Percentiles rank a stretch among this genome's conserved stretches.
Conservation (phyloP, 805 yeast genomes). For the Geotrichum ghanense region DNA sequence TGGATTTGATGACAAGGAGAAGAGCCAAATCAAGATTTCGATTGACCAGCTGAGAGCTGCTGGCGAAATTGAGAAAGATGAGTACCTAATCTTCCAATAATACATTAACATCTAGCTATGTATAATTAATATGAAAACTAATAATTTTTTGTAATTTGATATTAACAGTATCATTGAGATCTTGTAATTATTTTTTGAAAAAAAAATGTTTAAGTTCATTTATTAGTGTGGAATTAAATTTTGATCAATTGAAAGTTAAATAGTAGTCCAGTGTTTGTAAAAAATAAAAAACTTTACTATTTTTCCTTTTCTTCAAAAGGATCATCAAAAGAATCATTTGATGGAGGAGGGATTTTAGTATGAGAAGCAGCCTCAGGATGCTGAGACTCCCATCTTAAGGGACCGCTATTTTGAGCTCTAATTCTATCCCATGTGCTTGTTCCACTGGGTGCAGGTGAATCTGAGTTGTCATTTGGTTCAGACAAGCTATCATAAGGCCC, state of each 20-base stretch:
- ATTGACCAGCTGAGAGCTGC: conserved; percentile 5
- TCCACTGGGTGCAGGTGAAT: background rate
- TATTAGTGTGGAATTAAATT: no score
- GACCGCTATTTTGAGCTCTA: conserved; percentile 6
- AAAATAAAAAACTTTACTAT: conserved; percentile 4
- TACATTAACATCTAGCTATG: background rate
- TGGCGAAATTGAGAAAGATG: conserved; percentile 7
- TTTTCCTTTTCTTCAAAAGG: conserved; percentile 4
- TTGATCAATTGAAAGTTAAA: no score
- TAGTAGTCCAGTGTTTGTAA: no score
- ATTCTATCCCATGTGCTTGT: conserved; percentile 13
- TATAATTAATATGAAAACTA: background rate
- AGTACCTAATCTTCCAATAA: background rate
- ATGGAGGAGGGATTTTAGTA: background rate
- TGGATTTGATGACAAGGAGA: conserved; percentile 8
- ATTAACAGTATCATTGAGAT: no score
- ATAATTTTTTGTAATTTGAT: background rate
- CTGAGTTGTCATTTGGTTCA: conserved; percentile 1
- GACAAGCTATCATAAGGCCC: conserved; percentile 7
- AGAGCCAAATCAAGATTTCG: conserved; percentile 3
- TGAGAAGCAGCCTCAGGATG: background rate
- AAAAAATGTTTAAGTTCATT: background rate
- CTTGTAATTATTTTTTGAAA: background rate
- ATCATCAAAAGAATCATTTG: background rate
- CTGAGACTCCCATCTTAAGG: conserved; percentile 2